Base-by-base conservation (phyloP, 2,329 filamentous ascomycete species). In the Colletotrichum shisoi region DNA sequence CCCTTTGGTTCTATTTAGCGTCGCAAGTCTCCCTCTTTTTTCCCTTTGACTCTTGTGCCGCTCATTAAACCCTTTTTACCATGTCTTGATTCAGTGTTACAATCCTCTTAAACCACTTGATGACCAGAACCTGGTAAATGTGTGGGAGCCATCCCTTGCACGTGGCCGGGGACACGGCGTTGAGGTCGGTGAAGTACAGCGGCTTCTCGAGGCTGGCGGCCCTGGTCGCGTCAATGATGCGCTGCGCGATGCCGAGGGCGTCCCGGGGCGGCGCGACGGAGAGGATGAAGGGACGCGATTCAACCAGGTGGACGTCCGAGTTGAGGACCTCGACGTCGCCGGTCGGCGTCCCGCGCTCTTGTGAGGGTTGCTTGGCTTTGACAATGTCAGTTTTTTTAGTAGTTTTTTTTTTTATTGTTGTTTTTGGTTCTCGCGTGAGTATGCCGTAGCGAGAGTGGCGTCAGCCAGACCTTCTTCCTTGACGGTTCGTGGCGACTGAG, bases 231-330 rank as follows among this genome's bases (percentile, higher is more conserved):
- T 83, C 80, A 40, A 81, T 77, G 66, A 91, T 80, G 49, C 88
- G 83, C 71, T 82, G 79, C 1, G 89, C 89, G 1, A 84, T 91
- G 6, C 80, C 78, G 45, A 84, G 71, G 37, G 88, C 88, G 72
- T 90, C 85, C 34, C 83, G 79, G 0, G 89, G 89, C 5, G 89
- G 89, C 6, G 91, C 88, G 21, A 91, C 85, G 3, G 88, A 91
- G 49, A 91, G 78, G 67, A 91, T 83, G 63, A 89, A 83, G 70
- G 85, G 81, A 70, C 84, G 85, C 67, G 83, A 76, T 63, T 81
- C 76, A 42, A 87, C 81, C 3, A 91, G 80, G 19, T 84, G 83
- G 21, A 81, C 76, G 75, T 91, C 87, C 0, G 85, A 84, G 13
- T 80, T 71, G 42, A 89, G 77, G 39, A 84, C 76, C 56, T 85